These are phyloP conservation scores for Metschnikowia aberdeeniae DNA, from an alignment of 805 yeast species.

Conservation along the genomic window DNA sequence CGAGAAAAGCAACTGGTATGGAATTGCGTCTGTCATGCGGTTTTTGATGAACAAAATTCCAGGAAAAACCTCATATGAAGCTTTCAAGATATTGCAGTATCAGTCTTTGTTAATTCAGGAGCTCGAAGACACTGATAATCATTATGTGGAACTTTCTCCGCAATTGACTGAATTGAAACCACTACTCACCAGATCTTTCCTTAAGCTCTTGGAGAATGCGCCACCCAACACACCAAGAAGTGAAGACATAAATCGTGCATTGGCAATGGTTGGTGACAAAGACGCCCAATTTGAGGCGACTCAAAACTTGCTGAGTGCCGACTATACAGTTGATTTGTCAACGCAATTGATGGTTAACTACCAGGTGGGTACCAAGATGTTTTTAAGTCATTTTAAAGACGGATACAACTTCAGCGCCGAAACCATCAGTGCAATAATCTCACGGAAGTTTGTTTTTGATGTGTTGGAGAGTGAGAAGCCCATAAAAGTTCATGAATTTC, in stretches of 20 bases:
- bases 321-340: slow-evolving; percentile 24
- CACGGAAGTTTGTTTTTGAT: slow-evolving; percentile 23
- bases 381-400: slow-evolving; percentile 25
- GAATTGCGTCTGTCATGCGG: slow-evolving; percentile 15
- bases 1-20: slow-evolving; percentile 30
- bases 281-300: background rate
- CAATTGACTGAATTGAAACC: slow-evolving; percentile 22
- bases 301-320: background rate
- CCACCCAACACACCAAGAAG: background rate
- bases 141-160: slow-evolving; percentile 28
- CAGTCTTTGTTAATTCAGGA: slow-evolving; percentile 31
- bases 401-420: slow-evolving; percentile 28
- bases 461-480: slow-evolving; percentile 16
- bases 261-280: background rate
- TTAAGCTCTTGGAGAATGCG: background rate
- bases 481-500: slow-evolving; percentile 19
- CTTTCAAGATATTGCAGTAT: slow-evolving; percentile 23
- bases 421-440: slow-evolving; percentile 33
- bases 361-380: slow-evolving; percentile 22
- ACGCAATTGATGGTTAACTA: slow-evolving; percentile 26
- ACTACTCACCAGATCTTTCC: slow-evolving; percentile 1
- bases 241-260: background rate
- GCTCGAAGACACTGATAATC: slow-evolving; percentile 38
- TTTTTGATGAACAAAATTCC: background rate
- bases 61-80: slow-evolving; percentile 2